Evolutionary conservation across 495 filamentous ascomycete species (phyloP), one percentile per base, ranked within the genome.

Genomic region (Aspergillus baeticus): DNA sequence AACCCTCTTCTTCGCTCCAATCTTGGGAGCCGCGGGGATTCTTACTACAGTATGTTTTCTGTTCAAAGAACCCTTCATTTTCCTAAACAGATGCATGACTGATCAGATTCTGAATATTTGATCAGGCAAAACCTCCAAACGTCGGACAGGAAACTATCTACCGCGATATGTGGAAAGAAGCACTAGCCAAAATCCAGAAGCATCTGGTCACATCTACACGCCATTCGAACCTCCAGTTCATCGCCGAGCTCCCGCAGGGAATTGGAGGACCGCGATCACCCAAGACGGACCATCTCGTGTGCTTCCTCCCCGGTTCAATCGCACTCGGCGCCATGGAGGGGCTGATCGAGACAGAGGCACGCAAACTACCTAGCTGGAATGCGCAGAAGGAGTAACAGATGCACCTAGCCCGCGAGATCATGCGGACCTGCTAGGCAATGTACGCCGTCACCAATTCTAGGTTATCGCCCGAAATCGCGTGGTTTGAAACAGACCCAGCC

Each of bases 241-340:
- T 98, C 22, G 93, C 82, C 33, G 94, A 98, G 68, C 84, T 90
- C 14, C 93, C 90, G 0, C 71, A 74, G 21, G 94, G 94, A 13
- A 74, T 98, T 13, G 66, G 80, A 21, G 71, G 77, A 1, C 42
- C 65, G 0, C 64, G 96, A 10, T 82, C 80, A 0, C 89, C 93
- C 18, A 97, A 98, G 73, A 97, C 98, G 94, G 94, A 98, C 64
- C 94, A 98, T 68, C 78, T 98, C 8, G 92, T 94, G 29, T 98
- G 94, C 76, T 98, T 98, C 77, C 88, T 96, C 81, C 92, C 93
- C 0, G 94, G 94, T 29, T 96, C 92, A n/a, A 93, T 97, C 60
- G 94, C 92, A 0, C 83, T 98, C 0, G 91, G 84, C 10, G 90
- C 83, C 5, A 98, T 94, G 0, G 88, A 85, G 20, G 94, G 94